These are phyloP conservation scores for Populus alba DNA, from an alignment of 345 rosid genomes.

Conservation along the genomic window DNA sequence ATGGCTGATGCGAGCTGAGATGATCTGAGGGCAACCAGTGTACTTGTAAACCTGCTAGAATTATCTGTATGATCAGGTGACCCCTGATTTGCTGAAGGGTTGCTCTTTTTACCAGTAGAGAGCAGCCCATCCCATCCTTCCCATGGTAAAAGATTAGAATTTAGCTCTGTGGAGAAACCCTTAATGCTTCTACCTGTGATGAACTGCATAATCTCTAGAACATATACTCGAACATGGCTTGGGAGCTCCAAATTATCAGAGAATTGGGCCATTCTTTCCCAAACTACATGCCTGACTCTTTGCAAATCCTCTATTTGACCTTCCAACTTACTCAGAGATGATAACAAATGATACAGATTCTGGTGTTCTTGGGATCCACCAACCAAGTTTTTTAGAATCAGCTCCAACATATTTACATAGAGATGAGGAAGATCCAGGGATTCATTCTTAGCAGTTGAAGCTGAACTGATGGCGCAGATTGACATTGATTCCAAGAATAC, in stretches of 20 bases:
- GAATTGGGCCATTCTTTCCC: constrained; percentile 67
- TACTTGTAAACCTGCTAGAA: constrained; percentile 65
- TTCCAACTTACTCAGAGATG: constrained; percentile 77
- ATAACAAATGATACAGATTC: constrained; percentile 55
- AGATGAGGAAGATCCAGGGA: constrained; percentile 55
- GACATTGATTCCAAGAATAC: constrained; percentile 53
- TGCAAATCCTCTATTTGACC: constrained; percentile 62
- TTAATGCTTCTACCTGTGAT: constrained; percentile 55
- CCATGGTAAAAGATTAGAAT: constrained; percentile 65
- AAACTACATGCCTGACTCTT: constrained; percentile 63
- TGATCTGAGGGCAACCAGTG: constrained; percentile 88
- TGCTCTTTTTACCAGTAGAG: constrained; percentile 43
- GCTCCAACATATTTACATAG: constrained; percentile 58
- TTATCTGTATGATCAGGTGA: constrained; percentile 48
- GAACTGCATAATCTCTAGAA: constrained; percentile 83
- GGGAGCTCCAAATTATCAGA: constrained; percentile 77
- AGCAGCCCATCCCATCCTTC: constrained; percentile 72
- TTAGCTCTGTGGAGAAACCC: constrained; percentile 55
- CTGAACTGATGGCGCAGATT: constrained; percentile 18
- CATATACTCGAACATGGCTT: constrained; percentile 67
- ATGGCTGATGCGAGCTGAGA: constrained; percentile 67
- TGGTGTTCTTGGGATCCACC: constrained; percentile 45
- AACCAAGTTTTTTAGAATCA: constrained; percentile 54
- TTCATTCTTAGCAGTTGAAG: constrained; percentile 23
- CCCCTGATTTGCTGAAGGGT: constrained; percentile 28